phyloP scores from a whole-genome alignment of 2,329 filamentous ascomycete genomes.

The Rutstroemia sydowiana region DNA sequence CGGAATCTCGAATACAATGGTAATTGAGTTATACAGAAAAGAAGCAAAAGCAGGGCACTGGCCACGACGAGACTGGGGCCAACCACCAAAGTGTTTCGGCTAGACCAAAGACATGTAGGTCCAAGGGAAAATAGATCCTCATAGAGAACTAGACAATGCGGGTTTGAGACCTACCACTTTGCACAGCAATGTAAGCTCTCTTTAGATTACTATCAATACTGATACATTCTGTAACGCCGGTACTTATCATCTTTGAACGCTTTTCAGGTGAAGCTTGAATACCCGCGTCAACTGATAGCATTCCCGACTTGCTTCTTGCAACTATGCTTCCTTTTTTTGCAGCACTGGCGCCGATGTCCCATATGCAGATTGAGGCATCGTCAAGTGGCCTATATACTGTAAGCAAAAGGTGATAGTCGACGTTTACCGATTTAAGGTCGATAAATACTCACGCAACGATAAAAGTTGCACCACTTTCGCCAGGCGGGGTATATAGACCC shows the following conservation, averaged over 20 bases:
- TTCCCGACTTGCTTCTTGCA: conserved; percentile 56
- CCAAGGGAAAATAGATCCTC: too few species aligned
- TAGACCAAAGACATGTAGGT: too few species aligned
- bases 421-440: not conserved
- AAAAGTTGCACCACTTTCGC: conserved; percentile 45
- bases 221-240: conserved; percentile 71
- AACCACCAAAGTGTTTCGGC: too few species aligned
- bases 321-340: conserved; percentile 54
- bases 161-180: conserved; percentile 46
- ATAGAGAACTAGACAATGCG: too few species aligned
- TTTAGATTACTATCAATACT: conserved; percentile 63
- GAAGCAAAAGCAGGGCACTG: not conserved
- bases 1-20: not conserved
- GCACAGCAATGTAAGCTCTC: conserved; percentile 73
- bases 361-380: conserved; percentile 80
- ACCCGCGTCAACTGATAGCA: conserved; percentile 54
- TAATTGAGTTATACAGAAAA: not conserved
- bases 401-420: not conserved
- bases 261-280: conserved; percentile 36
- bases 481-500: conserved; percentile 54
- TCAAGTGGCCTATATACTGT: conserved; percentile 52
- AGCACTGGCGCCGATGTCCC: conserved; percentile 61
- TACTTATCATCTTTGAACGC: conserved; percentile 60
- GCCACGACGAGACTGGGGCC: not conserved
- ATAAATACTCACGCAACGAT: conserved; percentile 47